Base-by-base conservation (phyloP, 2,329 filamentous ascomycete species). In the Tolypocladium ophioglossoides region DNA sequence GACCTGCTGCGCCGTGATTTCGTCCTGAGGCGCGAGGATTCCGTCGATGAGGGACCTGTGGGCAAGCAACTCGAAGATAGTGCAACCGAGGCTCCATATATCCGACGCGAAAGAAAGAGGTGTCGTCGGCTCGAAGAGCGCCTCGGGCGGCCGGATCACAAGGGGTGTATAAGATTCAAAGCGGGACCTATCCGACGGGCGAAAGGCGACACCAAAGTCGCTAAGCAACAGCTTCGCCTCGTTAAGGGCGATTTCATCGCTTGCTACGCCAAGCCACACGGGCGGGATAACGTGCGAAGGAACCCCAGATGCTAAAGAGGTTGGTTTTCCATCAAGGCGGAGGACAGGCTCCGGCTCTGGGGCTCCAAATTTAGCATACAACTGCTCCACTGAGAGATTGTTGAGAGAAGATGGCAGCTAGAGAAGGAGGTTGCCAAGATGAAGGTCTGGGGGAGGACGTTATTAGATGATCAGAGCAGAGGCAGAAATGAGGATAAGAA, bases 71-170 rank as follows among this genome's bases (percentile, higher is more conserved):
- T 56, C 57, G 60, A 66, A 74, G 32, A 73, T 69, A 0, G 64
- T 53, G 52, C 67, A 73, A 0, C 63, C 66, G 4, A 74, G 64
- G n/a, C 65, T 69, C 71, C 70, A 74, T 18, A 72, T 70, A 40
- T 74, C 70, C 1, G 69, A 67, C 24, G 62, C 27, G 40, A 67
- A 69, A 2, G 65, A 64, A 8, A 73, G 62, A 16, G 70, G 63
- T 18, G 44, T 64, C 16, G 54, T 55, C 32, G 66, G 63, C 35
- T 71, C 66, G 53, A 74, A 73, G 14, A 61, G 59, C 32, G 60
- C 59, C 58, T 74, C 71, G 0, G 70, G 71, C 12, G 68, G 65
- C 3, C 64, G 63, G 22, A 55, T 24, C 3, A 52, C 47, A 38
- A 55, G 46, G 12, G 51, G 52, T 44, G 52, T 53, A 20, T 56